Conservation (phyloP, 192 early-diverging fungal genomes). For the Radiomyces spectabilis region DNA sequence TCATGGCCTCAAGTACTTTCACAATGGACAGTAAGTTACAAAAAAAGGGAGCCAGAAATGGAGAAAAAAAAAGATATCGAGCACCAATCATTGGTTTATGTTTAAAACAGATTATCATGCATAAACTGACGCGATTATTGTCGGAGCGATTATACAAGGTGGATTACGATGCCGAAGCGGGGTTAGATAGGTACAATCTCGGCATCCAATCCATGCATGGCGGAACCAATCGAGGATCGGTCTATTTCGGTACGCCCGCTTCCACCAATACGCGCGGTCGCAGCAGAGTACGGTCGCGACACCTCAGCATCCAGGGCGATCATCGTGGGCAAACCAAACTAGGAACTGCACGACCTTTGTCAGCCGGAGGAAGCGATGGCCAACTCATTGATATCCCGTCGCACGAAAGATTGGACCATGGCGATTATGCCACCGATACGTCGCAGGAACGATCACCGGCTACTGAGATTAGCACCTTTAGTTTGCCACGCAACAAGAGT, state of each 20-base stretch:
- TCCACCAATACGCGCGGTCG: background rate
- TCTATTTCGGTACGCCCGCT: background rate
- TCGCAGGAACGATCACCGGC: too few relatives aligned
- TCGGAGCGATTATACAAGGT: slow-evolving; percentile 50
- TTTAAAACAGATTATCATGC: slow-evolving; percentile 47
- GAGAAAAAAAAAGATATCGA: background rate
- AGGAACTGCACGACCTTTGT: slow-evolving; percentile 10
- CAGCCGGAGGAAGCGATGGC: slow-evolving; percentile 5
- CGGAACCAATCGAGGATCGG: background rate
- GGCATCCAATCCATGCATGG: background rate
- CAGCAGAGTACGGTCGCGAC: slow-evolving; percentile 23
- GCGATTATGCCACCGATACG: too few relatives aligned
- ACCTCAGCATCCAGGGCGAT: slow-evolving; percentile 27
- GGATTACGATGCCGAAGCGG: slow-evolving; percentile 54
- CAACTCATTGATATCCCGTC: slow-evolving; percentile 9
- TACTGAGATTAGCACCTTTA: too few relatives aligned
- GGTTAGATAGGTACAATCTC: too few relatives aligned
- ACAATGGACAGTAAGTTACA: slow-evolving; percentile 61
- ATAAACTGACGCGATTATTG: slow-evolving; percentile 53
- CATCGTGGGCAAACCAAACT: slow-evolving; percentile 6
- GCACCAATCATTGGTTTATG: background rate
- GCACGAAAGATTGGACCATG: too few relatives aligned
- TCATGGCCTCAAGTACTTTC: slow-evolving; percentile 49
- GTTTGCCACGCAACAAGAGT: background rate
- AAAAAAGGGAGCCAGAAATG: background rate